phyloP scores from a whole-genome alignment of 1,284 basidiomycete genomes.

The Cryptococcus amylolentus region DNA sequence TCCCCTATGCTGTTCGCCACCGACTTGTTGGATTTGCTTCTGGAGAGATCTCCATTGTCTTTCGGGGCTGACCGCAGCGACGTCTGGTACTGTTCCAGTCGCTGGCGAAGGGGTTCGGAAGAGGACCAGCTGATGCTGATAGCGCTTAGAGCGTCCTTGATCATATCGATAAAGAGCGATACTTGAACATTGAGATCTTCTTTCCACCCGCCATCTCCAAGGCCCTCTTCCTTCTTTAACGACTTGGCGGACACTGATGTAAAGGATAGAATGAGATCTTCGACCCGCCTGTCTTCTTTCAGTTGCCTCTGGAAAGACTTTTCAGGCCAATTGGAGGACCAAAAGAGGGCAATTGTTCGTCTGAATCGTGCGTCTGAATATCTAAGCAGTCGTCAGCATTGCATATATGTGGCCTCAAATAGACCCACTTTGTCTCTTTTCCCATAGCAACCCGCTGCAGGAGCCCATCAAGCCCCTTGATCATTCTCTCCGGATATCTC shows the following conservation, averaged over 20 bases:
- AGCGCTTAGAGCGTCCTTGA: constrained; percentile 57
- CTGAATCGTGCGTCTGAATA: constrained; percentile 83
- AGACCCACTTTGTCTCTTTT: constrained; percentile 70
- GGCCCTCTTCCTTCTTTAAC: constrained; percentile 68
- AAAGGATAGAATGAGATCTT: constrained; percentile 94
- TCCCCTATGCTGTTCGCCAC: no score
- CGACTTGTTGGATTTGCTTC: no score
- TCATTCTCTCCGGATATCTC: constrained; percentile 85
- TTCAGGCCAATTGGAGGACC: constrained; percentile 73
- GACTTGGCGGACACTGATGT: constrained; percentile 70
- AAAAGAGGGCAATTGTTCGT: constrained; percentile 83
- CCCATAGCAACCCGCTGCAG: constrained; percentile 88
- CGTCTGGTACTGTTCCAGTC: no score
- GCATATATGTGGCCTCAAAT: background rate
- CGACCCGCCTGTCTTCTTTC: constrained; percentile 94
- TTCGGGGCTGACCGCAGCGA: no score
- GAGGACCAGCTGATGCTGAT: no score
- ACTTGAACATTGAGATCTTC: constrained; percentile 87
- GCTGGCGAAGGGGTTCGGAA: no score
- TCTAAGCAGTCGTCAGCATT: constrained; percentile 49
- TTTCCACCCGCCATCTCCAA: constrained; percentile 83
- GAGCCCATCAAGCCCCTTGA: constrained; percentile 81
- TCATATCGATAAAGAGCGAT: constrained; percentile 76
- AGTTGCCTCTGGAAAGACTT: constrained; percentile 80
- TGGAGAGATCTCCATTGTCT: no score